Conservation (phyloP, 305 asterid species). For the Striga hermonthica region DNA sequence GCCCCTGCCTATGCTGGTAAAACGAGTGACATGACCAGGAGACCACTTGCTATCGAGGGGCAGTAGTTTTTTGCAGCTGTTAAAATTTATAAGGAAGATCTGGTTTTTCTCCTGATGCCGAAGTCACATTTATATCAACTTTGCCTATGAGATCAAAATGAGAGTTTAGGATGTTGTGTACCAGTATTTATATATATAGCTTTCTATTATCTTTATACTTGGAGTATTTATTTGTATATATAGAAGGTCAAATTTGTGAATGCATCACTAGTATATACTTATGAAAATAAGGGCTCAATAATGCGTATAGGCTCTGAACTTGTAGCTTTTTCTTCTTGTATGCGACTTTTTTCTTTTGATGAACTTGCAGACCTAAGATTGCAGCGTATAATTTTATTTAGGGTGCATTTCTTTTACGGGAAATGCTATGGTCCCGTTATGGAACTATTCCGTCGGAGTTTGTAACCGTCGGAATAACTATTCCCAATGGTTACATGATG, state of each 20-base stretch:
- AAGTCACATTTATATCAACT: constrained; percentile 4
- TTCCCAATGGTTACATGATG: too few relatives aligned
- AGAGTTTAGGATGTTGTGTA: constrained; percentile 30
- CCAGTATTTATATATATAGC: background rate
- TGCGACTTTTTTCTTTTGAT: too few relatives aligned
- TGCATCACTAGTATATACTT: constrained; percentile 17
- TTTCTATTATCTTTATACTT: background rate
- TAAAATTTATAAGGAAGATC: background rate
- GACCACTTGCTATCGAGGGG: constrained; percentile 9
- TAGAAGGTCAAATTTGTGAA: constrained; percentile 23
- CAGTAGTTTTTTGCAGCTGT: constrained; percentile 19
- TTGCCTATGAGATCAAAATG: constrained; percentile 27
- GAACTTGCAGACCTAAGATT: too few relatives aligned
- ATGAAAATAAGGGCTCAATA: background rate
- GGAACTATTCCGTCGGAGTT: too few relatives aligned
- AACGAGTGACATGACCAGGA: constrained; percentile 14
- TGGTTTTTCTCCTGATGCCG: background rate
- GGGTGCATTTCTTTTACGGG: too few relatives aligned
- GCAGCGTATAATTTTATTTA: too few relatives aligned
- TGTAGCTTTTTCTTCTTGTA: too few relatives aligned
- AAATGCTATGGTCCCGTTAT: too few relatives aligned
- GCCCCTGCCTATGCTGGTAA: background rate
- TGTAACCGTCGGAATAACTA: too few relatives aligned
- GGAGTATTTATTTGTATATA: constrained; percentile 27
- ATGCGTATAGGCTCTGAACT: too few relatives aligned